A percentile compares a stretch with the other conserved stretches of the same genome.
phyloP scores from a whole-genome alignment of 305 asterid genomes.

The Fraxinus floribunda region DNA sequence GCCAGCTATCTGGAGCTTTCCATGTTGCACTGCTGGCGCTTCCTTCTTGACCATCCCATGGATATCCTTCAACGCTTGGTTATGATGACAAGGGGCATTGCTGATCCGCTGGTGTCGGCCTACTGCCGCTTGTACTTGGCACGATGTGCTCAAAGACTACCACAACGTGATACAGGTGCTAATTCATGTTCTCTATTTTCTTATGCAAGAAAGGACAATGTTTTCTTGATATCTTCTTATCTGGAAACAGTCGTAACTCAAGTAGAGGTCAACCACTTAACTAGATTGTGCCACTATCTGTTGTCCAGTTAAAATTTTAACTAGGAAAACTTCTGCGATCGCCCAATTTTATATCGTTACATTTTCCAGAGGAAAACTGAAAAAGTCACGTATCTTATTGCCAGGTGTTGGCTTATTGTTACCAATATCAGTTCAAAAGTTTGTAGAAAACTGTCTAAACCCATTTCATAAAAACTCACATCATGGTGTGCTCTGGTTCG shows the following conservation, averaged over 20 bases:
- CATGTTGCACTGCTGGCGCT: constrained; percentile 71
- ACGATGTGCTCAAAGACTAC: constrained; percentile 68
- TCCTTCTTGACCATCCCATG: constrained; percentile 57
- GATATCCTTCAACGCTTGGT: constrained; percentile 68
- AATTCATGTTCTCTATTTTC: constrained; percentile 17
- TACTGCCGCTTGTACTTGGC: constrained; percentile 79
- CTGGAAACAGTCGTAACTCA: neutral
- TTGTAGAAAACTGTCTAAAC: neutral
- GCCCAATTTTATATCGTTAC: constrained; percentile 8
- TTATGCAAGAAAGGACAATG: neutral
- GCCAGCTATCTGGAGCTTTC: constrained; percentile 88
- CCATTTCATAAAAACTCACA: constrained; percentile 10
- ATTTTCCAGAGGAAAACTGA: constrained; percentile 18
- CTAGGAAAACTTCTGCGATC: constrained; percentile 9
- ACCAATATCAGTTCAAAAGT: constrained; percentile 7
- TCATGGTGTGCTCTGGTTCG: constrained; percentile 5
- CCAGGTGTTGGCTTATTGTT: constrained; percentile 6
- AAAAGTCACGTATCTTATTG: neutral
- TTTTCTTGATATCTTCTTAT: constrained; percentile 9
- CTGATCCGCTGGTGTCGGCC: constrained; percentile 75
- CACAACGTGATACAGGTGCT: constrained; percentile 53
- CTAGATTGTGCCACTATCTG: constrained; percentile 6
- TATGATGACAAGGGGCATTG: constrained; percentile 80
- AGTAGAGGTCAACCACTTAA: constrained; percentile 12
- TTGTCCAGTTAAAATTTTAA: constrained; percentile 14